Evolutionary conservation across 371 early-diverging fungal species (phyloP), one percentile per base, ranked within the genome.

Genomic region (Catenaria anguillulae): DNA sequence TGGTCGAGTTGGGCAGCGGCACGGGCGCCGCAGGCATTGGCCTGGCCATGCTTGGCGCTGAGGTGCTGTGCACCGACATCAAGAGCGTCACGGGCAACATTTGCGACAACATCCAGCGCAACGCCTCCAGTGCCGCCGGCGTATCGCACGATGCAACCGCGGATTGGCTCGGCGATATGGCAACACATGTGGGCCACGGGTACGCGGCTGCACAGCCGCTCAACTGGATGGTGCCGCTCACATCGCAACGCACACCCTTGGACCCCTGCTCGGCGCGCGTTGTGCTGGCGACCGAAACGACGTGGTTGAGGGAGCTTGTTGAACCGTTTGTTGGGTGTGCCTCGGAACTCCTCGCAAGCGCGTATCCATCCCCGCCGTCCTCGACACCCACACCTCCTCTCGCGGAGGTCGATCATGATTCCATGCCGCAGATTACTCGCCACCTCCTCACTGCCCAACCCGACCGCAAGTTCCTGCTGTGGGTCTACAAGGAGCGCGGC

Each of bases 401-500:
- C n/a, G n/a, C n/a, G n/a, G n/a, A n/a, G n/a, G n/a, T n/a, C n/a
- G n/a, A n/a, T n/a, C n/a, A n/a, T n/a, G n/a, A n/a, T n/a, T n/a
- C n/a, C n/a, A n/a, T n/a, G n/a, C n/a, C n/a, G n/a, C n/a, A n/a
- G n/a, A n/a, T n/a, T n/a, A n/a, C n/a, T n/a, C 4, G 4, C 37
- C 37, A 37, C 8, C 13, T 8, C 37, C 37, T 37, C 37, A 8
- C 13, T 13, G 37, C 4, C 37, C 37, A 13, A 13, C 37, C 37
- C 8, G 13, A 4, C 8, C 37, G 37, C 37, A 50, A 31, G 17
- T 50, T 8, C 15, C 6, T 29, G 52, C 52, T 50, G 31, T 50
- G 52, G 52, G 52, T 50, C 15, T 50, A 50, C 52, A 50, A 50
- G 52, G 52, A 50, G 52, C 52, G 52, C 52, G 52, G 52, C 6